Base-by-base conservation (phyloP, 345 rosid species). In the Linum trigynum region DNA sequence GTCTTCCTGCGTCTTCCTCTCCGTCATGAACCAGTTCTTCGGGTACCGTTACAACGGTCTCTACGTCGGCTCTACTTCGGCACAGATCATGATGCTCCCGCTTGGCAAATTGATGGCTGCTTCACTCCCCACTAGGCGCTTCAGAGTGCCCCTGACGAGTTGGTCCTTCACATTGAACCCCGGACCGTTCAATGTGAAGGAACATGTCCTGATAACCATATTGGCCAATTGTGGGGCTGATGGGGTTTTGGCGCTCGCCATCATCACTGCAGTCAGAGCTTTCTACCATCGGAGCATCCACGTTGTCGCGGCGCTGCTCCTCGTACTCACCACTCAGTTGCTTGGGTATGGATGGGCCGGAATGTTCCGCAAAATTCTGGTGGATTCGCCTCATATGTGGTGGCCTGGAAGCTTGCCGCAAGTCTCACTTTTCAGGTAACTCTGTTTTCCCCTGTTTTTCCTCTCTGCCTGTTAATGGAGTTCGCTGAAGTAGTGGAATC, bases 381-480 rank as follows among this genome's bases (percentile, higher is more conserved):
- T 23, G 32, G 32, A 23, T 23, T 23, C 32, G 32, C 32, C 32
- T 23, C 32, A 23, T 23, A 23, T 23, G 32, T 23, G 32, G 32
- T 23, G 32, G 32, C 32, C 32, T 23, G 32, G 32, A 23, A 84
- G 80, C 55, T 71, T 92, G 38, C 91, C 89, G 15, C 92, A 87
- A 63, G 92, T 92, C 65, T 89, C 95, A 55, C 80, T 92, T 39
- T 92, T 89, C 74, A 83, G 85, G 95, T 86, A 68, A 39, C 42
- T 15, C 14, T 65, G 23, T 64, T 60, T 55, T 12, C 16, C 16
- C 58, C 58, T 41, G 7, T 1, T 59, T 60, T 12, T n/a, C 61
- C 12, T 17, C 62, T 36, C 59, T 41, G 32, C 32, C 32, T 23
- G 32, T 23, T 23, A 23, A 23, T 23, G 32, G n/a, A n/a, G n/a